Evolutionary conservation across 2,329 filamentous ascomycete species (phyloP).

Genomic region (Colletotrichum cuscutae): DNA sequence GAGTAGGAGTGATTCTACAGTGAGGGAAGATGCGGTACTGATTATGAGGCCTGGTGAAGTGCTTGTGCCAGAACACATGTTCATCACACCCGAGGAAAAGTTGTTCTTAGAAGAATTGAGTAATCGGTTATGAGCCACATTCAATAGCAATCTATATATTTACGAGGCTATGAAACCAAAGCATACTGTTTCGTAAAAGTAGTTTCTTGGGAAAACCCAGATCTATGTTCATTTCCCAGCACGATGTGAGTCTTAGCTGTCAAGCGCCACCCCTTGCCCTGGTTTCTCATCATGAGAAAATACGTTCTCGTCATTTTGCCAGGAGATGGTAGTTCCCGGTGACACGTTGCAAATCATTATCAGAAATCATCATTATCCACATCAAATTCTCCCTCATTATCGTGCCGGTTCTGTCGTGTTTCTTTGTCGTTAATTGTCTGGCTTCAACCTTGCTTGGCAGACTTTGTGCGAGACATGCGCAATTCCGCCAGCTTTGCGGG

Average conservation of each 20-base stretch:
- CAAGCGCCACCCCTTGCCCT: neutral
- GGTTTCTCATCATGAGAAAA: neutral
- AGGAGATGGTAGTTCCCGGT: neutral
- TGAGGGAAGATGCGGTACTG: conserved; percentile 40
- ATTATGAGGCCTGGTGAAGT: conserved; percentile 49
- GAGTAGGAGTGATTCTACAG: conserved; percentile 11
- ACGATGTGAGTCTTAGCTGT: neutral
- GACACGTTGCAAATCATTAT: conserved; percentile 18
- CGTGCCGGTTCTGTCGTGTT: conserved; percentile 4
- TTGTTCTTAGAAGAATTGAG: conserved; percentile 48
- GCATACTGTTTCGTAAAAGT: neutral
- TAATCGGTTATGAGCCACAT: conserved; percentile 41
- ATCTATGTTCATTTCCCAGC: conserved; percentile 1
- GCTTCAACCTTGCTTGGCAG: conserved; percentile 16
- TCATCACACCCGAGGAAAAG: conserved; percentile 49
- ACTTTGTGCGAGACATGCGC: conserved; percentile 31
- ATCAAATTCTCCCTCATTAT: conserved; percentile 17
- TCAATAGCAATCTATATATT: neutral
- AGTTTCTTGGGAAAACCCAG: neutral
- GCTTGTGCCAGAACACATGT: conserved; percentile 47
- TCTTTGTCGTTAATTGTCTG: neutral
- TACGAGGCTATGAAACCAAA: neutral
- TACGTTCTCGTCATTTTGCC: neutral
- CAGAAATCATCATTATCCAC: conserved; percentile 21
- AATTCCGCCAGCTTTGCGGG: conserved; percentile 49